phyloP scores from a whole-genome alignment of 2,329 filamentous ascomycete species.

The Alternaria rosae region DNA sequence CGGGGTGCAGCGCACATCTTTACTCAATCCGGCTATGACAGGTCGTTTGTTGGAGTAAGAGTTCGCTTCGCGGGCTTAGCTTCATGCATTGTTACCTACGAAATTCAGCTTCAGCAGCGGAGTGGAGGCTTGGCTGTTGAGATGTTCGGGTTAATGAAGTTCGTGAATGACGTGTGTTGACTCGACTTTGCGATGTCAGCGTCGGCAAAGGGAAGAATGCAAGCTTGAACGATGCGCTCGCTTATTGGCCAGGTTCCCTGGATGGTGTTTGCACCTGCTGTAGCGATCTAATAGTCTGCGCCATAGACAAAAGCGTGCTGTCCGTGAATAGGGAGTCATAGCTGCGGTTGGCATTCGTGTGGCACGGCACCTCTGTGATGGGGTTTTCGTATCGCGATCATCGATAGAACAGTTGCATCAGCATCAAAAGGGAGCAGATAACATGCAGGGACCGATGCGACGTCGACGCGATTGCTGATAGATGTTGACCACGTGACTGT shows the following conservation, averaged over 20 bases:
- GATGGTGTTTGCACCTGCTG: not conserved
- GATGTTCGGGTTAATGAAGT: not conserved
- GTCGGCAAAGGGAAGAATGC: not conserved
- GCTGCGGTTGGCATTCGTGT: not conserved
- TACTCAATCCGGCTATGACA: not conserved
- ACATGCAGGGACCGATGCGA: not conserved
- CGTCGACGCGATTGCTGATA: not conserved
- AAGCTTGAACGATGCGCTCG: not conserved
- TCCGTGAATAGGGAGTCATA: not conserved
- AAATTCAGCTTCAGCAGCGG: not conserved
- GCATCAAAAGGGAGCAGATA: not conserved
- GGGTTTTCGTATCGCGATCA: not conserved
- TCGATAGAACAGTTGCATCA: not conserved
- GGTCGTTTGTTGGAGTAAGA: not conserved
- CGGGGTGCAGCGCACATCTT: constrained; percentile 10
- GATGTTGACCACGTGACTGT: not conserved
- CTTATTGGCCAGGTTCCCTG: not conserved
- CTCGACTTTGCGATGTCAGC: constrained; percentile 1
- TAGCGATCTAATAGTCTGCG: not conserved
- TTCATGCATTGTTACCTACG: not conserved
- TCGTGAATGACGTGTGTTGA: not conserved
- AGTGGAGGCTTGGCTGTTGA: constrained; percentile 3
- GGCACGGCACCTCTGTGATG: not conserved
- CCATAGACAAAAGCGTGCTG: not conserved
- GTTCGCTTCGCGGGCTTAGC: not conserved